These are phyloP conservation scores for Seiridium unicorne DNA, from an alignment of 2,329 filamentous ascomycete species.

Conservation along the genomic window DNA sequence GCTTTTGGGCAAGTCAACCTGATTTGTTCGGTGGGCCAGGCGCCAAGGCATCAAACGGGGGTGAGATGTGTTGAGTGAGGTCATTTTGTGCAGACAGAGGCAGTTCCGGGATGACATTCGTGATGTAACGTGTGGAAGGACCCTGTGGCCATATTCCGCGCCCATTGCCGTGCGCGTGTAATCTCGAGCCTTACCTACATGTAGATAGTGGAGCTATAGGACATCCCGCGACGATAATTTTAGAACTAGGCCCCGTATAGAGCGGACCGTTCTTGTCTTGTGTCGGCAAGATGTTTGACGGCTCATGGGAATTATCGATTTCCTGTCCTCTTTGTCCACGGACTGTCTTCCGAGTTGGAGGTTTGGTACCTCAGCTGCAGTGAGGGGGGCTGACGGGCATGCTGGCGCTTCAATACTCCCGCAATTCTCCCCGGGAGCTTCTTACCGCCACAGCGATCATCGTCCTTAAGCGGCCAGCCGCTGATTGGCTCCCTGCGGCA, in stretches of 20 bases:
- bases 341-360: not conserved
- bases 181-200: not conserved
- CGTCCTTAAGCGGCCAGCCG: slow-evolving; percentile 20
- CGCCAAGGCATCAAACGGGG: not conserved
- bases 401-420: slow-evolving; percentile 22
- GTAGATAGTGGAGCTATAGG: not conserved
- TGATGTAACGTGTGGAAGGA: not conserved
- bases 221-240: not conserved
- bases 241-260: not conserved
- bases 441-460: slow-evolving; percentile 12
- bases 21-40: not conserved
- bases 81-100: too few relatives aligned
- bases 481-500: slow-evolving; percentile 18
- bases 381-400: not conserved
- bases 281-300: not conserved
- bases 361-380: not conserved
- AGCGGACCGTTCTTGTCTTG: not conserved
- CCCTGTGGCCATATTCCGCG: not conserved
- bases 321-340: not conserved
- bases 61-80: not conserved
- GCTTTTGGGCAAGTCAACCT: not conserved
- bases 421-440: slow-evolving; percentile 14
- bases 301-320: not conserved
- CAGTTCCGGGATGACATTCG: not conserved
- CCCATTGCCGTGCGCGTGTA: not conserved